Evolutionary conservation across 192 early-diverging fungal genomes (phyloP), one percentile per base, ranked within the genome.

Genomic region (Phycomyces blakesleeanus): DNA sequence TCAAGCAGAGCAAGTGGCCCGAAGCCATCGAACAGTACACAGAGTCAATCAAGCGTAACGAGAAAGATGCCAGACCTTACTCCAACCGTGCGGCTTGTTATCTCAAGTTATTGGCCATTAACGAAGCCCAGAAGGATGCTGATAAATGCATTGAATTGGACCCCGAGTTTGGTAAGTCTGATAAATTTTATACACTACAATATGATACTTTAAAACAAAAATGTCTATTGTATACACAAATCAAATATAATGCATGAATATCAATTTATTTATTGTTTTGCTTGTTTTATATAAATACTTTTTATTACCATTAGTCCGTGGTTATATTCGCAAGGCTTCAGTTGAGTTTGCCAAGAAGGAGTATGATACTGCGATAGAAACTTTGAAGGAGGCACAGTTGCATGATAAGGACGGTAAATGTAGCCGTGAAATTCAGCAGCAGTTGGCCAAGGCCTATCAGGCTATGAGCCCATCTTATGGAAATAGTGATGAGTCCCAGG

Each of bases 81-180:
- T 94, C 93, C 29, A 99, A 99, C 86, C 92, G 97, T 64, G 93
- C 97, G 26, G 94, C 93, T 34, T 93, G 92, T 69, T 94, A 95
- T 79, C 87, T 85, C 27, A 99, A 99, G 82, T 78, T 99, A 54
- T 83, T 94, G 83, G 95, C 96, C 8, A 64, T 97, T 41, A 82
- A 90, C 20, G 97, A 99, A 74, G 97, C 97, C 15, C 78, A 93
- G 72, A 93, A 92, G 82, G 97, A 99, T 80, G 94, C 91, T 68
- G 92, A 99, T 47, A 87, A 77, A 58, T 93, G 93, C 61, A 85
- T 98, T 42, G 69, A 78, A 53, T 70, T 95, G 8, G 97, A 99
- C 71, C 86, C 87, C 25, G 82, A 79, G 34, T 99, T 96, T 75
- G 83, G 76, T 78, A 72, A 72, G 59, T 51, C 20, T 15, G 12